Evolutionary conservation across 106 monocot genomes (phyloP).

Genomic region (Dendrobium chrysotoxum): DNA sequence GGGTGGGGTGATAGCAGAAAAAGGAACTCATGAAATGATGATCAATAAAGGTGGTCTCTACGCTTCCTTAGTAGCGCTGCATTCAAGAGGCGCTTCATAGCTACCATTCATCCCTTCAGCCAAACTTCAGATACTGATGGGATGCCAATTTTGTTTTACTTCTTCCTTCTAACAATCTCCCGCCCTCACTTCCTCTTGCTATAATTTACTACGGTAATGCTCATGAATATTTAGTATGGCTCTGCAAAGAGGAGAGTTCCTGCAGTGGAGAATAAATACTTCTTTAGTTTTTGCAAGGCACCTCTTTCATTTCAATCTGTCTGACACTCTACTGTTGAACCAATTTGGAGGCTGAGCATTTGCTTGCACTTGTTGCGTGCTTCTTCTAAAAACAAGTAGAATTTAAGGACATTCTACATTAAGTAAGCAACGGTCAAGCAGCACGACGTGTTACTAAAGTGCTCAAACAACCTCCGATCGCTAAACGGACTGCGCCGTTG

Average conservation of each 20-base stretch:
- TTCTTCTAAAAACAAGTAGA: too few species aligned
- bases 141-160: not conserved
- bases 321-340: too few species aligned
- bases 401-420: too few species aligned
- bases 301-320: not conserved
- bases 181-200: not conserved
- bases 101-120: not conserved
- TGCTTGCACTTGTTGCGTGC: too few species aligned
- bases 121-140: not conserved
- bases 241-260: not conserved
- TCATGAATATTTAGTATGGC: not conserved
- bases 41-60: conserved; percentile 4
- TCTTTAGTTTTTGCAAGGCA: not conserved
- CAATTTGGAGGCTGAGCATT: too few species aligned
- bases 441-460: too few species aligned
- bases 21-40: conserved; percentile 7
- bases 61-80: conserved; percentile 9
- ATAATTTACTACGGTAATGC: not conserved
- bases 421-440: too few species aligned
- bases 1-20: conserved; percentile 11
- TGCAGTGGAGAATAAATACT: not conserved
- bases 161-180: not conserved
- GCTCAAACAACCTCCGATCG: too few species aligned
- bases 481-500: too few species aligned
- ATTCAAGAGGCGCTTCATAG: not conserved